These are phyloP conservation scores for Neophaeococcomyces aloes DNA, from an alignment of 2,329 filamentous ascomycete species.

Conservation along the genomic window DNA sequence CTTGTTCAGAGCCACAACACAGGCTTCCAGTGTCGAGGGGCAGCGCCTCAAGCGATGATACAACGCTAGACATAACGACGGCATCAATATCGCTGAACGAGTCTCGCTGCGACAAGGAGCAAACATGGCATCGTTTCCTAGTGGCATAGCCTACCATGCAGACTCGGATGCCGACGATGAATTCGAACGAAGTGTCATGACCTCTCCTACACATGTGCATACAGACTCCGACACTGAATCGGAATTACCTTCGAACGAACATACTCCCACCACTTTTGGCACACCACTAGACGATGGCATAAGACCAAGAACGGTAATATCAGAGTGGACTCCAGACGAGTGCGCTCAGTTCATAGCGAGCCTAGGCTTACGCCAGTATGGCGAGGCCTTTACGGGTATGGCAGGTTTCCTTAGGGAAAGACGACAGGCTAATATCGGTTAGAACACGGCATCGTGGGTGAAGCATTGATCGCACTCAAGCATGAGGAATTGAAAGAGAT, in stretches of 20 bases:
- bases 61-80: neutral
- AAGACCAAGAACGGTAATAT: constrained; percentile 47
- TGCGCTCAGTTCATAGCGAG: constrained; percentile 78
- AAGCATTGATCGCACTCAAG: constrained; percentile 75
- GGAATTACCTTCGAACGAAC: constrained; percentile 48
- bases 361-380: constrained; percentile 72
- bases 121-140: constrained; percentile 33
- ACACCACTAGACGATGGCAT: constrained; percentile 41
- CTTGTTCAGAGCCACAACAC: no score
- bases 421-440: constrained; percentile 13
- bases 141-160: constrained; percentile 42
- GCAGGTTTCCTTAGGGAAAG: constrained; percentile 27
- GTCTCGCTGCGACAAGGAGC: neutral
- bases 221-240: constrained; percentile 49
- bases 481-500: constrained; percentile 94
- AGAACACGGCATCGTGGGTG: constrained; percentile 93
- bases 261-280: constrained; percentile 53
- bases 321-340: constrained; percentile 64
- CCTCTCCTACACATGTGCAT: constrained; percentile 43
- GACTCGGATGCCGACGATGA: constrained; percentile 58
- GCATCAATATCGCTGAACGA: neutral
- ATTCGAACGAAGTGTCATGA: constrained; percentile 51
- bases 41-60: constrained; percentile 1
- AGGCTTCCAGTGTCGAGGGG: neutral
- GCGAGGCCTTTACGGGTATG: constrained; percentile 67